Conservation (phyloP, 768 basidiomycete species). For the Panaeolus cyanescens region DNA sequence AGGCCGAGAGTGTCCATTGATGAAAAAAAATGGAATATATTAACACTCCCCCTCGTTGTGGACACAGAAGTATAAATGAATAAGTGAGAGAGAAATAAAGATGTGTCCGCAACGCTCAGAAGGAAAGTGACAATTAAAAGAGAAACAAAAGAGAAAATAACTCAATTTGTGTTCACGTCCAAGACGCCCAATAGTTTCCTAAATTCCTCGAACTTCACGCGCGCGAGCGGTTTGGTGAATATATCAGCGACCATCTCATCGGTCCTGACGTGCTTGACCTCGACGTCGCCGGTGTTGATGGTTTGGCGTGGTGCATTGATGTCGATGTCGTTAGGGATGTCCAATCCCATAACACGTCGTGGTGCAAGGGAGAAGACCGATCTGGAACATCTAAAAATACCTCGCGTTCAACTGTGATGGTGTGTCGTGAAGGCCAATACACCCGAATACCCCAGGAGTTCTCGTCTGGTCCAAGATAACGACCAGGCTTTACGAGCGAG, state of each 20-base stretch:
- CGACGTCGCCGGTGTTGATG: conserved; percentile 1
- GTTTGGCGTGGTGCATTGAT: conserved; percentile 27
- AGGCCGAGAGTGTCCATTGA: too few relatives aligned
- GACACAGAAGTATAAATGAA: too few relatives aligned
- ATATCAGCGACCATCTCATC: conserved; percentile 13
- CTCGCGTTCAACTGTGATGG: conserved; percentile 29
- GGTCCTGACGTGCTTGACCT: conserved; percentile 5
- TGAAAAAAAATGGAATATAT: too few relatives aligned
- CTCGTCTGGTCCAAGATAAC: conserved; percentile 33
- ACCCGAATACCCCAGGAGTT: conserved; percentile 29
- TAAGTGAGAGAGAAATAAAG: too few relatives aligned
- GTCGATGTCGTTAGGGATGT: conserved; percentile 10
- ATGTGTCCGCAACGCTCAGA: too few relatives aligned
- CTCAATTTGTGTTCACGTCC: not conserved
- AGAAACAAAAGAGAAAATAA: too few relatives aligned
- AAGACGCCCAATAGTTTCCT: not conserved
- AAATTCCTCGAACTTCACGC: not conserved
- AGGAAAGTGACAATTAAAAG: too few relatives aligned
- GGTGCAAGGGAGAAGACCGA: conserved; percentile 21
- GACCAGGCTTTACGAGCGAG: conserved; percentile 17
- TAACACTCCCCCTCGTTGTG: too few relatives aligned
- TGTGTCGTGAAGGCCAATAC: conserved; percentile 32
- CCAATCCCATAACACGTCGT: conserved; percentile 1
- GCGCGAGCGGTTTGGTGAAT: conserved; percentile 13
- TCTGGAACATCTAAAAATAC: conserved; percentile 22